Evolutionary conservation across 768 basidiomycete species (phyloP).

Genomic region (button mushroom (Agaricus bisporus)): DNA sequence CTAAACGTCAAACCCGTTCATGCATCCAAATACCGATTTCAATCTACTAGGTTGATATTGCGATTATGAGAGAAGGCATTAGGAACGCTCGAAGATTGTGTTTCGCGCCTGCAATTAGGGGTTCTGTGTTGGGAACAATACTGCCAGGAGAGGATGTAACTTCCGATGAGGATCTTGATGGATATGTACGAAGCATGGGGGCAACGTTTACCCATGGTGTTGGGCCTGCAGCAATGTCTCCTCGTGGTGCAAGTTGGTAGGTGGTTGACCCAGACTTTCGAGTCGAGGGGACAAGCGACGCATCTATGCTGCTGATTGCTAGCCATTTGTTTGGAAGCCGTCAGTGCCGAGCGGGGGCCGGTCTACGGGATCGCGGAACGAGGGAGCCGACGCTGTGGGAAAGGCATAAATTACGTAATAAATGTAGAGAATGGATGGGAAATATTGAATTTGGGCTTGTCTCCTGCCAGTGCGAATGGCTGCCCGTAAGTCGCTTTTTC

Average conservation of each 20-base stretch:
- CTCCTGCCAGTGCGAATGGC: not conserved
- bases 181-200: slow-evolving; percentile 16
- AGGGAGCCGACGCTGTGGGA: not conserved
- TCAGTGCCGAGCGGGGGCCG: slow-evolving; percentile 2
- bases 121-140: not conserved
- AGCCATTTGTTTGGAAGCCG: not conserved
- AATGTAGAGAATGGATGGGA: not conserved
- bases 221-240: slow-evolving; percentile 27
- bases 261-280: slow-evolving; percentile 31
- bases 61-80: slow-evolving; percentile 6
- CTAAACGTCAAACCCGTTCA: slow-evolving; percentile 1
- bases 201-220: slow-evolving; percentile 23
- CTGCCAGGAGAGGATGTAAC: not conserved
- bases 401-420: not conserved
- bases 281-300: slow-evolving; percentile 29
- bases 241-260: slow-evolving; percentile 18
- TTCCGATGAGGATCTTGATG: slow-evolving; percentile 3
- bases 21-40: slow-evolving; percentile 2
- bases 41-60: slow-evolving; percentile 11
- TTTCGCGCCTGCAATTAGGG: slow-evolving; percentile 2
- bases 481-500: not conserved
- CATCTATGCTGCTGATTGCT: slow-evolving; percentile 20
- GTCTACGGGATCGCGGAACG: slow-evolving; percentile 9
- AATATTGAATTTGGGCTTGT: not conserved
- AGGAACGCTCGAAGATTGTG: slow-evolving; percentile 11